Percentiles rank a stretch among this genome's conserved stretches.
phyloP scores from a whole-genome alignment of 2,329 filamentous ascomycete genomes.

The Sphaerostilbella broomeana region DNA sequence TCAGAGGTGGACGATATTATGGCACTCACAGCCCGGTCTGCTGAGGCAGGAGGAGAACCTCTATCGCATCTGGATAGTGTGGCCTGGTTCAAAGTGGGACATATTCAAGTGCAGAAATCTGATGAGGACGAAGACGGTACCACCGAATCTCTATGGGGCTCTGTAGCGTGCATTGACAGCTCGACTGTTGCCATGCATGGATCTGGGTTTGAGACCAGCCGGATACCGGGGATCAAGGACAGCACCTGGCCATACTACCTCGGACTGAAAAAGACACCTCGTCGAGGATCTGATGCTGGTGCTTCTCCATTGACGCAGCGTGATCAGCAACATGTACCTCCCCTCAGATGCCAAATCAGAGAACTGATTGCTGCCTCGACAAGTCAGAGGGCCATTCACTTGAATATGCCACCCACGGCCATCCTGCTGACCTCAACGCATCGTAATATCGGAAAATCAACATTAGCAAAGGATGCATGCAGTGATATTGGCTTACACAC shows the following conservation, averaged over 20 bases:
- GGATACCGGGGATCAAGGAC: slow-evolving; percentile 66
- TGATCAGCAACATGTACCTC: slow-evolving; percentile 46
- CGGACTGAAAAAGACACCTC: slow-evolving; percentile 62
- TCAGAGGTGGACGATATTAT: slow-evolving; percentile 66
- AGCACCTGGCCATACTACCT: slow-evolving; percentile 90
- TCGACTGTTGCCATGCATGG: slow-evolving; percentile 84
- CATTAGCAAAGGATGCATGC: slow-evolving; percentile 68
- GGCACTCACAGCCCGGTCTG: slow-evolving; percentile 41
- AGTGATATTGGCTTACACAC: slow-evolving; percentile 85
- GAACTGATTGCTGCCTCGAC: slow-evolving; percentile 85
- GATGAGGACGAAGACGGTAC: slow-evolving; percentile 53
- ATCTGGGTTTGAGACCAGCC: slow-evolving; percentile 78
- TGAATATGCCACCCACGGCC: slow-evolving; percentile 81
- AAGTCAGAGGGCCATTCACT: slow-evolving; percentile 75
- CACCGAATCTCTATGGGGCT: slow-evolving; percentile 71
- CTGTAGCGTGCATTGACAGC: slow-evolving; percentile 78
- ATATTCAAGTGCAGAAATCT: slow-evolving; percentile 53
- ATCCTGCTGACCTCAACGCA: slow-evolving; percentile 88
- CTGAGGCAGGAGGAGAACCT: slow-evolving; percentile 21
- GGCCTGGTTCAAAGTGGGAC: slow-evolving; percentile 88
- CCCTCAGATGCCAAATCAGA: slow-evolving; percentile 63
- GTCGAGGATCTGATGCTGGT: slow-evolving; percentile 31
- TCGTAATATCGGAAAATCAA: slow-evolving; percentile 87
- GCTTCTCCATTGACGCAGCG: slow-evolving; percentile 39
- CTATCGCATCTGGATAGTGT: slow-evolving; percentile 49